These are phyloP conservation scores for Diaporthe vaccinii DNA, from an alignment of 2,329 filamentous ascomycete species.

Conservation along the genomic window DNA sequence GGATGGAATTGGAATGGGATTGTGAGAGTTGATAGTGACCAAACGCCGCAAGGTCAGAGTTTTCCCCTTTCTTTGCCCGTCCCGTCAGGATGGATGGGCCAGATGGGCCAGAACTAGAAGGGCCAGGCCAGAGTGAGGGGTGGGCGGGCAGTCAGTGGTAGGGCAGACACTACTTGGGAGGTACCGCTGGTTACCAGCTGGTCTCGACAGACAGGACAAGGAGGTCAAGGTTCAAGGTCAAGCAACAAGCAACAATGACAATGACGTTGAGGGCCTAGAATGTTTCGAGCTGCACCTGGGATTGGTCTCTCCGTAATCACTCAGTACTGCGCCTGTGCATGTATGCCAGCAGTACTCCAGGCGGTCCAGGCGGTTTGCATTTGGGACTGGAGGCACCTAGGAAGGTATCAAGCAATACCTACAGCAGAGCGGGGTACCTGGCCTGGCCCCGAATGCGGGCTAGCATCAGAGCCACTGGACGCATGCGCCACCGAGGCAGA, in stretches of 20 bases:
- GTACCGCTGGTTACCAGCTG: background rate
- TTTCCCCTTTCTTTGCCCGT: constrained; percentile 28
- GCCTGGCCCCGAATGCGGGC: background rate
- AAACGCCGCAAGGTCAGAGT: constrained; percentile 35
- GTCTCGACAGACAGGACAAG: background rate
- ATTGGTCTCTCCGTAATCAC: background rate
- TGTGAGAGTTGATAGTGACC: constrained; percentile 32
- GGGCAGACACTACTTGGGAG: constrained; percentile 3
- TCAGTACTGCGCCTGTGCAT: background rate
- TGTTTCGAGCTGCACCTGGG: constrained; percentile 1
- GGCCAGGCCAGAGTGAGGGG: background rate
- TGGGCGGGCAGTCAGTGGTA: background rate
- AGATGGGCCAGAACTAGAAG: background rate
- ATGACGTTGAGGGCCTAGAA: constrained; percentile 38
- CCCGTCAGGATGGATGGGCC: constrained; percentile 4
- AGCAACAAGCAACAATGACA: constrained; percentile 6
- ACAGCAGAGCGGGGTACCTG: constrained; percentile 15
- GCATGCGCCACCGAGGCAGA: background rate
- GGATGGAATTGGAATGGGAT: constrained; percentile 26
- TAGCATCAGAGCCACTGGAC: background rate
- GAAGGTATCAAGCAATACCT: background rate
- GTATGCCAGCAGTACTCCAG: background rate
- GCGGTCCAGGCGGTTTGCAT: background rate
- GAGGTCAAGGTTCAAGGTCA: background rate
- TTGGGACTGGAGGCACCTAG: background rate